phyloP scores from a whole-genome alignment of 2,329 filamentous ascomycete genomes.

The Fusarium beomiforme region DNA sequence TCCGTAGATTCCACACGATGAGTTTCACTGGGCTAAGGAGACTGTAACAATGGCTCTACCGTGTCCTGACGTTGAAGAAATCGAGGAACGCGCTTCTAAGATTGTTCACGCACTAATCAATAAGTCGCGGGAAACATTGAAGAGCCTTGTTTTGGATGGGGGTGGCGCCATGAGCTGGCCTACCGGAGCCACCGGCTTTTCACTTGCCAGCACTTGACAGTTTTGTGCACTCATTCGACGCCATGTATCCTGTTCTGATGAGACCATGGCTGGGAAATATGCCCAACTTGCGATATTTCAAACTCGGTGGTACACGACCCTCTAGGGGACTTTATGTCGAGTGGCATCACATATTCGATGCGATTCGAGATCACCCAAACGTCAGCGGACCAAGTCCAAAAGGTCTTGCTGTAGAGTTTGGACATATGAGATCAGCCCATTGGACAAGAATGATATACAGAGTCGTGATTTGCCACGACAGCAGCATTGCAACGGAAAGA shows the following conservation, averaged over 20 bases:
- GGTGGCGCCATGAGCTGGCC: background rate
- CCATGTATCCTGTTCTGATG: background rate
- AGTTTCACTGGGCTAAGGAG: background rate
- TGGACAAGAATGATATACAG: background rate
- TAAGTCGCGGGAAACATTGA: background rate
- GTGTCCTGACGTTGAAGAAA: background rate
- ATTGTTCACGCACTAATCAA: background rate
- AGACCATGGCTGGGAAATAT: background rate
- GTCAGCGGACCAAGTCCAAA: background rate
- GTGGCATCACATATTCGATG: background rate
- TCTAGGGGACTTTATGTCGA: background rate
- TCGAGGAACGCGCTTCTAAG: background rate
- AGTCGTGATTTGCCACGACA: background rate
- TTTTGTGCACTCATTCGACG: background rate
- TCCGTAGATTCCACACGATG: background rate
- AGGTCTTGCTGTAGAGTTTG: background rate
- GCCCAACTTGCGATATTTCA: background rate
- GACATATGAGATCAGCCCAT: background rate
- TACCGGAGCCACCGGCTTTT: too few species aligned
- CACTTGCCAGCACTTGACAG: background rate
- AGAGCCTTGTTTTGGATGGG: background rate
- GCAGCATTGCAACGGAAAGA: background rate
- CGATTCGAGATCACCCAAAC: background rate
- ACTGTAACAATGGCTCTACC: background rate
- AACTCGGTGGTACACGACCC: fast-evolving